These are phyloP conservation scores for Paxillus rubicundulus DNA, from an alignment of 768 basidiomycete species.

Conservation along the genomic window DNA sequence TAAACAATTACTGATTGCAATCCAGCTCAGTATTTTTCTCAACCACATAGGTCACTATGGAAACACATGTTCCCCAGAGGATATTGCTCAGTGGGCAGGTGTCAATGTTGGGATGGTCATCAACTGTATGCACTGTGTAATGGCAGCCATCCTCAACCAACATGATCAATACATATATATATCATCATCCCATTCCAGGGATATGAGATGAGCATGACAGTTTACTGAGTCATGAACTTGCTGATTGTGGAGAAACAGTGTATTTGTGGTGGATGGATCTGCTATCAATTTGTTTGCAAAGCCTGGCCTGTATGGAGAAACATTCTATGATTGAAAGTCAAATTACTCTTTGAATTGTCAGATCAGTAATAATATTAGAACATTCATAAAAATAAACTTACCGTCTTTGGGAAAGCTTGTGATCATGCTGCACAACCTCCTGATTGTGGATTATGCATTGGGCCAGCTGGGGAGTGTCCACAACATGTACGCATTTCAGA, in stretches of 20 bases:
- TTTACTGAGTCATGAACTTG: not conserved
- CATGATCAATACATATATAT: constrained; percentile 3
- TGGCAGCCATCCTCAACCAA: not conserved
- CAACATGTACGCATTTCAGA: constrained; percentile 6
- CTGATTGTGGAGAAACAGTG: constrained; percentile 33
- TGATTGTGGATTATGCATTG: constrained; percentile 4
- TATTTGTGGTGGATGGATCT: constrained; percentile 40
- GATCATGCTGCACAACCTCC: constrained; percentile 8
- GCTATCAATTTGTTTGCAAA: constrained; percentile 12
- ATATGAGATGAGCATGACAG: not conserved
- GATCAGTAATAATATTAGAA: not conserved
- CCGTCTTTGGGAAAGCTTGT: not conserved
- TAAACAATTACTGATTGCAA: constrained; percentile 26
- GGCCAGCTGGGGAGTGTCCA: constrained; percentile 10
- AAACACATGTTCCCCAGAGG: constrained; percentile 11
- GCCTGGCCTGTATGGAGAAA: not conserved
- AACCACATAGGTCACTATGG: constrained; percentile 27
- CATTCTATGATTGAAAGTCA: constrained; percentile 15
- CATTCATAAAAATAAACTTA: not conserved
- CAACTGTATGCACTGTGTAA: constrained; percentile 2
- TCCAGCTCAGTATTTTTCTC: constrained; percentile 30
- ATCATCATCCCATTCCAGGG: not conserved
- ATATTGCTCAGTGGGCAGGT: constrained; percentile 10
- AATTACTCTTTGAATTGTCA: constrained; percentile 18
- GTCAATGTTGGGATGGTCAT: not conserved